phyloP scores from a whole-genome alignment of 352 stramenopile species.

The Elongisporangium undulatum region DNA sequence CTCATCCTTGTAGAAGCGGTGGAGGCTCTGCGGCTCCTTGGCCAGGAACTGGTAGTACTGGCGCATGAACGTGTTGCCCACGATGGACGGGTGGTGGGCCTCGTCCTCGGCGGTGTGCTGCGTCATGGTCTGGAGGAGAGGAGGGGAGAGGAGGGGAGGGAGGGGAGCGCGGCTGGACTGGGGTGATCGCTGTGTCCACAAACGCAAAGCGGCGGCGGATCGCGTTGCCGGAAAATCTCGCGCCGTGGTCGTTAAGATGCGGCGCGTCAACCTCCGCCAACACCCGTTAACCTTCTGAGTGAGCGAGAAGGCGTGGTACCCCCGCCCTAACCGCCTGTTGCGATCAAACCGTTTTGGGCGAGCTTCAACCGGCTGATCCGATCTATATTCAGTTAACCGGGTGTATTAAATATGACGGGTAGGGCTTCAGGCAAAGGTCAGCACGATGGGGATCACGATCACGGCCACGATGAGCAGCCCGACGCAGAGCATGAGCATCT shows the following conservation, averaged over 20 bases:
- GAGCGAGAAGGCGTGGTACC: background rate
- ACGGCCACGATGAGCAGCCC: constrained; percentile 27
- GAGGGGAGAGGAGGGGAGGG: constrained; percentile 4
- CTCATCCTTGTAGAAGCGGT: constrained; percentile 89
- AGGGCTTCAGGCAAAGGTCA: constrained; percentile 15
- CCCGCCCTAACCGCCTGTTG: no score
- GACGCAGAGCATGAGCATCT: constrained; percentile 38
- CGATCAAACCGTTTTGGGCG: background rate
- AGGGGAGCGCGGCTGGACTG: background rate
- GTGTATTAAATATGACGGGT: background rate
- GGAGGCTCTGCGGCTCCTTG: constrained; percentile 78
- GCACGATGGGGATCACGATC: constrained; percentile 50
- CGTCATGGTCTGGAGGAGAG: constrained; percentile 20
- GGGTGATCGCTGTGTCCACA: background rate
- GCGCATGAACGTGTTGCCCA: constrained; percentile 86
- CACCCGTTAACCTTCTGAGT: background rate
- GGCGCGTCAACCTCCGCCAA: background rate
- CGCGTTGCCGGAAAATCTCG: background rate
- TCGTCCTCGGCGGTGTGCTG: constrained; percentile 24
- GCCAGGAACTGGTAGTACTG: constrained; percentile 89
- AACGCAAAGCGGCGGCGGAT: background rate
- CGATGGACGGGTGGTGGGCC: constrained; percentile 50
- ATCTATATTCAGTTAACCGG: background rate
- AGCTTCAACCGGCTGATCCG: background rate
- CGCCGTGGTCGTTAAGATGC: background rate